phyloP scores from a whole-genome alignment of 495 filamentous ascomycete genomes.

The Copromyces sp. region DNA sequence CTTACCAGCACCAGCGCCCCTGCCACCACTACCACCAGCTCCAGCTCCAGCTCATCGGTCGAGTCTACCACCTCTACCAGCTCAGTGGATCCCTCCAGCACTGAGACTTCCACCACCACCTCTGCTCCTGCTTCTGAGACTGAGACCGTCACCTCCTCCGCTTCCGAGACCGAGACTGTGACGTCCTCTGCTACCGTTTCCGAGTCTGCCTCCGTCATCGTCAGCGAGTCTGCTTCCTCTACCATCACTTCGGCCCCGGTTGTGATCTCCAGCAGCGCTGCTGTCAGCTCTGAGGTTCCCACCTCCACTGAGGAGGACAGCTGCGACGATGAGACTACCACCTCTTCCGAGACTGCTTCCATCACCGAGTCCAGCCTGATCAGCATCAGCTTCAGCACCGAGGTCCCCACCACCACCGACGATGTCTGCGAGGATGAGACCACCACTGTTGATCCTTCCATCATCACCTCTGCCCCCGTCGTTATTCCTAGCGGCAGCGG shows the following conservation, averaged over 20 bases:
- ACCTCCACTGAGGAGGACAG: background rate
- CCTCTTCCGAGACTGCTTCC: background rate
- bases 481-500: background rate
- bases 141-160: background rate
- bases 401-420: constrained; percentile 2
- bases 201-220: background rate
- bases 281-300: constrained; percentile 7
- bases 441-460: background rate
- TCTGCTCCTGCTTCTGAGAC: background rate
- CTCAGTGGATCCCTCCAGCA: background rate
- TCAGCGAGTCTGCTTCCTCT: background rate
- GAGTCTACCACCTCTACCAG: constrained; percentile 1
- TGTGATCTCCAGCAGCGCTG: constrained; percentile 7
- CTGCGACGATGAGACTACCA: background rate
- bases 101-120: too few relatives aligned
- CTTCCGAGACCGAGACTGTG: background rate
- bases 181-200: background rate
- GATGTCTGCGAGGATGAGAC: background rate
- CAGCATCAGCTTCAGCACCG: background rate
- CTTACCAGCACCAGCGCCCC: constrained; percentile 3
- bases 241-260: constrained; percentile 10
- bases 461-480: constrained; percentile 1
- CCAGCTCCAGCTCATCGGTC: constrained; percentile 2
- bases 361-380: background rate
- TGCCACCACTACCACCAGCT: constrained; percentile 2